Evolutionary conservation across 1,284 basidiomycete species (phyloP), one percentile per base, ranked within the genome.

Genomic region (Coniferiporia weirii): DNA sequence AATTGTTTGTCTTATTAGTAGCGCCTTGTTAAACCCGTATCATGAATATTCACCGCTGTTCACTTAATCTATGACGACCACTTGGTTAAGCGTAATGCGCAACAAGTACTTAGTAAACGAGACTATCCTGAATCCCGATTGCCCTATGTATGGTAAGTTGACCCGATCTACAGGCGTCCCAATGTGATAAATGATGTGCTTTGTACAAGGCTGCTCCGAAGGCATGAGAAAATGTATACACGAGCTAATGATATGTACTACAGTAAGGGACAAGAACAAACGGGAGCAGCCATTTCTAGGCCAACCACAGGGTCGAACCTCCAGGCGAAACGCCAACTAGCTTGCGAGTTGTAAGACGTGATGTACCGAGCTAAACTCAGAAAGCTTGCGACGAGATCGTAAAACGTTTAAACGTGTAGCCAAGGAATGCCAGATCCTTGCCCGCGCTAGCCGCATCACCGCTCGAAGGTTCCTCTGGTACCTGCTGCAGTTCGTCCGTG

Each of bases 401-500:
- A 64, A 70, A 70, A 38, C 69, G 65, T 63, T 70, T 71, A 65
- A 70, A 71, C 20, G 69, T 70, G 60, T 70, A 70, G 57, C 81
- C 80, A 66, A 83, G 71, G 73, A 82, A 83, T 7, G 80, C 80
- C 53, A 83, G 71, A 65, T 80, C 79, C 69, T 80, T 67, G 60
- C 75, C 75, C 50, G 75, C 72, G 58, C 73, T 72, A 36, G 67
- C 65, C 1, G 73, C 73, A 46, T 71, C 71, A 0, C 68, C 67
- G 49, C 75, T 75, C 20, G 67, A 69, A 0, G 73, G 73, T 58
- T 75, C 75, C 46, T 82, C 66, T 2, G 66, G 66, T 0, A 83
- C 81, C 64, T 83, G 79, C 66, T 83, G 80, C 61, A 84, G 75
- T 67, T 86, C 83, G 64, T 85, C 83, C 44, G 82, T 83, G 0